Evolutionary conservation across 495 filamentous ascomycete genomes (phyloP), one percentile per base, ranked within the genome.

Genomic region (Penicillium bovifimosum): DNA sequence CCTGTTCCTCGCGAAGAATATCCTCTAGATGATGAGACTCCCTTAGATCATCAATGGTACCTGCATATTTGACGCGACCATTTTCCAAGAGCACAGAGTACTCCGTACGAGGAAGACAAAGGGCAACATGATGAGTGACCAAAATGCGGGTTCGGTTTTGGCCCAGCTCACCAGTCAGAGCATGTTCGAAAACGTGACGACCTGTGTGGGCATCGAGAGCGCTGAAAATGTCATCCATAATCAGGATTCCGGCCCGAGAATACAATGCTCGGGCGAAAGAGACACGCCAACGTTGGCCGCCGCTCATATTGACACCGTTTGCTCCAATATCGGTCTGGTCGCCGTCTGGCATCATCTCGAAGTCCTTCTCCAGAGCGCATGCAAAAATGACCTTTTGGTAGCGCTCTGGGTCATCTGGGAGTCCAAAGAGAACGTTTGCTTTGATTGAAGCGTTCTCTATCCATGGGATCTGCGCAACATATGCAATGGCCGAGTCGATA

Each of bases 141-240:
- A 95, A 61, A 40, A 95, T 84, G 32, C 89, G 76, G 3, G 89
- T 95, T 35, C 89, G 75, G 0, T 82, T 84, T n/a, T 72, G 50
- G 36, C 81, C 81, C 9, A 93, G 66, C 28, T 83, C 77, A 0
- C 89, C 89, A 14, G 77, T 85, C 7, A 95, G 68, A 45, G 86
- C 85, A 26, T 87, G 72, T 49, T 92, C 84, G 52, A 86, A 89
- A 41, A 92, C 81, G 59, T 88, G 85, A 17, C 81, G 78, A 11
- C 89, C 89, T 41, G 90, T 87, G 62, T 92, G 87, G 10, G 86
- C 70, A 61, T 83, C 78, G 1, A 82, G 60, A 0, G 75, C 77
- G 52, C 85, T 88, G 66, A 95, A 95, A 34, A 95, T 91, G 60
- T 95, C 89, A 60, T 95, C 89, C 43, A 95, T 69, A 18, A 95